These are phyloP conservation scores for Hypholoma sublateritium DNA, from an alignment of 768 basidiomycete genomes.

Conservation along the genomic window DNA sequence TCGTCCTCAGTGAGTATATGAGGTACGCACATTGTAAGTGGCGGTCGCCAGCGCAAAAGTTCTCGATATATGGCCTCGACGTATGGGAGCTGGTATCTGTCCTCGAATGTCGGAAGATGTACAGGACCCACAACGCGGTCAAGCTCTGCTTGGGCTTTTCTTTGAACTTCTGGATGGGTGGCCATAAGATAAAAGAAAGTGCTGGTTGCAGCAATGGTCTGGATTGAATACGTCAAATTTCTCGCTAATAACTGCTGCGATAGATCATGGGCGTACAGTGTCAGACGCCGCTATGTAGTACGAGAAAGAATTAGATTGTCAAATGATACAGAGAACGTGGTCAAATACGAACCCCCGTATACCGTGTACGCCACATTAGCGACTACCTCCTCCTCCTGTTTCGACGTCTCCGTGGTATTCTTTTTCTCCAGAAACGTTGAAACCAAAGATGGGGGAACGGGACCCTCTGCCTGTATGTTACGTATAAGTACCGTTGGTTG, in stretches of 20 bases:
- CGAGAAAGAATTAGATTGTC: not conserved
- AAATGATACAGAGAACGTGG: not conserved
- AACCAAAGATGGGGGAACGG: not conserved
- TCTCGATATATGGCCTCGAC: slow-evolving; percentile 15
- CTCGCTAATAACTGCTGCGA: too few species aligned
- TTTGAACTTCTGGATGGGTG: slow-evolving; percentile 33
- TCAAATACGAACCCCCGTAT: slow-evolving; percentile 7
- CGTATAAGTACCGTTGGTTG: not conserved
- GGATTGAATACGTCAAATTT: not conserved
- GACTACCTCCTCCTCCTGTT: slow-evolving; percentile 5
- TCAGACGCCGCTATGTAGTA: not conserved
- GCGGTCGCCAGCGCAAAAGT: slow-evolving; percentile 5
- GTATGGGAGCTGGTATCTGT: slow-evolving; percentile 35
- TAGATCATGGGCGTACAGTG: not conserved
- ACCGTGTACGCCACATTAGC: slow-evolving; percentile 12
- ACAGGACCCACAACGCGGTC: slow-evolving; percentile 35
- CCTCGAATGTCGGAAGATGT: slow-evolving; percentile 33
- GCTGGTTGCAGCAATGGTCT: slow-evolving; percentile 31
- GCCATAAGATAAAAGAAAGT: slow-evolving; percentile 40
- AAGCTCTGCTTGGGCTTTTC: slow-evolving; percentile 39
- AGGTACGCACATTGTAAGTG: slow-evolving; percentile 20
- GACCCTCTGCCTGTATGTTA: not conserved
- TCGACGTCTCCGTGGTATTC: not conserved
- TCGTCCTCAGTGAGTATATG: slow-evolving; percentile 32
- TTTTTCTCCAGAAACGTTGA: slow-evolving; percentile 3